Conservation (phyloP, 139 green algal genomes). For the Closterium sp. region DNA sequence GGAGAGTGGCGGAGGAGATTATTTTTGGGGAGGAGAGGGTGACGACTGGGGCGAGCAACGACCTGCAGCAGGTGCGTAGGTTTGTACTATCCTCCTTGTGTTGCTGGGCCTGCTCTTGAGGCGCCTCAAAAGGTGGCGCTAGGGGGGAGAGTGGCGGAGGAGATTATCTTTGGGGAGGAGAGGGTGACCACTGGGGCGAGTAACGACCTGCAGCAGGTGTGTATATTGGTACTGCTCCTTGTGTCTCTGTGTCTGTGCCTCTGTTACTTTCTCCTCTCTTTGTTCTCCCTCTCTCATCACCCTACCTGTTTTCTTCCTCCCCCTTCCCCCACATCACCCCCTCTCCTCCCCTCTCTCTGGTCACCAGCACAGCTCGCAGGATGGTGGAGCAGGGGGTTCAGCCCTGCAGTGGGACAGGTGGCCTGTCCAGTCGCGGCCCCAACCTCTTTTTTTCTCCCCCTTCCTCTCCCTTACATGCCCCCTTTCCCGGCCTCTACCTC, state of each 20-base stretch:
- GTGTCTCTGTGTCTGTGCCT: too few species aligned
- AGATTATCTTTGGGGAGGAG: conserved; percentile 97
- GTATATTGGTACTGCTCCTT: not conserved
- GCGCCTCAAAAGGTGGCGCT: too few species aligned
- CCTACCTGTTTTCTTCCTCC: too few species aligned
- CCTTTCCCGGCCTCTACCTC: too few species aligned
- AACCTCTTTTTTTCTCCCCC: too few species aligned
- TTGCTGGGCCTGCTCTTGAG: too few species aligned
- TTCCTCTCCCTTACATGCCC: too few species aligned
- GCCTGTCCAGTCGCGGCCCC: conserved; percentile 41
- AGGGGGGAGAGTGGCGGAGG: conserved; percentile 85
- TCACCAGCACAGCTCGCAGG: conserved; percentile 72
- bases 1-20: conserved; percentile 92
- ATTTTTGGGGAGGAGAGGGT: conserved; percentile 97
- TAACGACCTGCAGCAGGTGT: conserved; percentile 80
- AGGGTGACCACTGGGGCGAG: conserved; percentile 92
- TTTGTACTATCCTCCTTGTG: not conserved
- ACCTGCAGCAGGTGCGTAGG: conserved; percentile 75
- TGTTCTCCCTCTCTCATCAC: too few species aligned
- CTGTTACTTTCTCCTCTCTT: too few species aligned
- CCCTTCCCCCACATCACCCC: too few species aligned
- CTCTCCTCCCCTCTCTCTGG: conserved; percentile 47
- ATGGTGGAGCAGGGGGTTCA: conserved; percentile 94
- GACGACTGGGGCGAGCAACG: conserved; percentile 86
- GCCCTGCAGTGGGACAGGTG: conserved; percentile 85